phyloP scores from a whole-genome alignment of 441 rosid species.

The Breynia disticha region DNA sequence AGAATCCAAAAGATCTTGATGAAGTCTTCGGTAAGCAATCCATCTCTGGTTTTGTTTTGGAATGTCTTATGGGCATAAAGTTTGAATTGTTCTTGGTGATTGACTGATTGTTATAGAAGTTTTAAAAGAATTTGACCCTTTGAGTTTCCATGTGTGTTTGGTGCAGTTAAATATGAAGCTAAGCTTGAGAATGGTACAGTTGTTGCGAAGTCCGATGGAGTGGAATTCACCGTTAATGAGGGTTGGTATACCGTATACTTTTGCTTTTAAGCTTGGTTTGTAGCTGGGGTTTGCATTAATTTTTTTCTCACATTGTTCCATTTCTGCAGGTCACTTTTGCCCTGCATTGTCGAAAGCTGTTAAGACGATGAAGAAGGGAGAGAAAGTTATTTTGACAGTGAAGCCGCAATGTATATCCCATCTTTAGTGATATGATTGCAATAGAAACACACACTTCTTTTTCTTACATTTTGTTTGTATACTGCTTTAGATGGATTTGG shows the following conservation, averaged over 20 bases:
- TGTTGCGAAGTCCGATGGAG: slow-evolving; percentile 60
- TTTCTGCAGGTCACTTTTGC: slow-evolving; percentile 56
- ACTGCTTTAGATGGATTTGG: slow-evolving; percentile 68
- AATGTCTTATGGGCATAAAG: neutral
- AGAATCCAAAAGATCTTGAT: slow-evolving; percentile 73
- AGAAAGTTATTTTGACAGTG: slow-evolving; percentile 60
- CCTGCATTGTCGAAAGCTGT: slow-evolving; percentile 67
- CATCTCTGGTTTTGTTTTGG: neutral
- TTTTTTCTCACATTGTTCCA: neutral
- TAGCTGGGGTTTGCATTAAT: neutral
- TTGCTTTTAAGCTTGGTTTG: neutral
- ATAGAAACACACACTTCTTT: neutral
- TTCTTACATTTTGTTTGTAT: neutral
- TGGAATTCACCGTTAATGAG: slow-evolving; percentile 63
- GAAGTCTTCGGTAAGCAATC: slow-evolving; percentile 57
- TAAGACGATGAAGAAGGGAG: slow-evolving; percentile 86
- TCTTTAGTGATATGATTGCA: neutral
- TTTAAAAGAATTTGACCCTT: no score
- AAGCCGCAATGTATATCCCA: slow-evolving; percentile 68
- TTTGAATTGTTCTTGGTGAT: neutral
- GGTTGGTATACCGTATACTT: slow-evolving; percentile 34
- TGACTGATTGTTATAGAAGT: no score
- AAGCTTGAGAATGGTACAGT: slow-evolving; percentile 63
- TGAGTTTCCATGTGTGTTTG: neutral
- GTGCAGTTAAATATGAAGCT: slow-evolving; percentile 69